Evolutionary conservation across 139 green algal genomes (phyloP), one percentile per base, ranked within the genome.

Genomic region (Asterochloris erici): DNA sequence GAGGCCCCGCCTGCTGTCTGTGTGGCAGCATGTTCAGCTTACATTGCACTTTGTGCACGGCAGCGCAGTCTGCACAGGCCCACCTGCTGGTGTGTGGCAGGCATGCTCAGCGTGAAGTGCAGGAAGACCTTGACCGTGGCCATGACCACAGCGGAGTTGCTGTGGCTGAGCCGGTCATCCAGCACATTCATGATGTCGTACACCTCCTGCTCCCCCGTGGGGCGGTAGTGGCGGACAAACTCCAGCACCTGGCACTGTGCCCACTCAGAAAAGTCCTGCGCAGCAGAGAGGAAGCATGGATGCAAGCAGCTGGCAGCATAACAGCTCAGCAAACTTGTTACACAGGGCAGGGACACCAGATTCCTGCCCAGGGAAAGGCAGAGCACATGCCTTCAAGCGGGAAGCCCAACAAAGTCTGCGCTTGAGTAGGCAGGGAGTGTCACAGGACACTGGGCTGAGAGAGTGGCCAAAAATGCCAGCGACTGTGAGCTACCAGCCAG

Each of bases 111-210:
- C 0, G 96, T 99, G 86, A 96, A 88, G 85, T 96, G 91, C 69
- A 99, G 90, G 86, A 99, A 99, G 16, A 98, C 88, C 87, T 97
- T 96, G 70, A 93, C 89, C 12, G 95, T 93, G 47, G 92, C 94
- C 83, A 99, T 87, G 54, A 97, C 94, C 15, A 99, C 92, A 0
- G 96, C 96, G 61, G 86, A 94, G 89, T 98, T 99, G 84, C 90
- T 85, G 77, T 94, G 88, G 28, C 87, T 85, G 83, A 99, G 88
- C 17, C 96, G 89, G 90, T 98, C 97, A 86, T 99, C 96, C 63
- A 99, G 89, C 26, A 93, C 88, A 85, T 99, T 98, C 85, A 99
- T 93, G 78, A 99, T 89, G 86, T 98, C 96, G 85, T 96, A 99
- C 69, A 95, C 92, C 86, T 99, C 96, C 16, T 90, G 83, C 87